A percentile compares a stretch with the other conserved stretches of the same genome.
Evolutionary conservation across 768 basidiomycete species (phyloP).

Genomic region (Auriscalpium vulgare): DNA sequence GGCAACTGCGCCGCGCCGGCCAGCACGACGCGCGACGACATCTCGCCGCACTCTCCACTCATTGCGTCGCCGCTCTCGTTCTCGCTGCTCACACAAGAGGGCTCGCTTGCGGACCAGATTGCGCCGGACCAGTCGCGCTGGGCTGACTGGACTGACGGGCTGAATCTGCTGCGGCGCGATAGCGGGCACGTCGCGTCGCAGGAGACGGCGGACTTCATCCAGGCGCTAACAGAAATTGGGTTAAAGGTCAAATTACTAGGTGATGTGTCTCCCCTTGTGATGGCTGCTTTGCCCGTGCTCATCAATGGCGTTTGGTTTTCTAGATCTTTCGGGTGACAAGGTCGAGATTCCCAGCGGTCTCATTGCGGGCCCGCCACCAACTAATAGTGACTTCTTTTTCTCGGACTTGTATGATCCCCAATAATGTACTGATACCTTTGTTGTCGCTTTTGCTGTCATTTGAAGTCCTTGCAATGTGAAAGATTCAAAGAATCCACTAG

Average conservation of each 20-base stretch:
- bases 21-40: conserved; percentile 31
- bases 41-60: conserved; percentile 19
- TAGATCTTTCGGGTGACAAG: conserved; percentile 83
- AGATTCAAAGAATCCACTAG: too few relatives aligned
- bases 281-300: background rate
- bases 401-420: conserved; percentile 41
- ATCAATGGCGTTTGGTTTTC: background rate
- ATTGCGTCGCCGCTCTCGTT: conserved; percentile 17
- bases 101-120: conserved; percentile 25
- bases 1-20: conserved; percentile 65
- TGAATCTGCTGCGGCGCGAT: conserved; percentile 79
- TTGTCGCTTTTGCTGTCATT: too few relatives aligned
- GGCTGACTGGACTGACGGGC: conserved; percentile 92
- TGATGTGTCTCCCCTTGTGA: conserved; percentile 25
- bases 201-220: conserved; percentile 81
- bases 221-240: conserved; percentile 84
- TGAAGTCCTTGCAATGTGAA: too few relatives aligned
- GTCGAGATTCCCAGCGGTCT: conserved; percentile 83
- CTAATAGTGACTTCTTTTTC: conserved; percentile 80
- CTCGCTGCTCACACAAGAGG: conserved; percentile 23
- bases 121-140: conserved; percentile 56
- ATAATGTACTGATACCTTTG: background rate
- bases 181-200: conserved; percentile 78
- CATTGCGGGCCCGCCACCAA: conserved; percentile 69
- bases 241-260: conserved; percentile 86